These are phyloP conservation scores for Fusarium brachygibbosum DNA, from an alignment of 2,329 filamentous ascomycete species.

Conservation along the genomic window DNA sequence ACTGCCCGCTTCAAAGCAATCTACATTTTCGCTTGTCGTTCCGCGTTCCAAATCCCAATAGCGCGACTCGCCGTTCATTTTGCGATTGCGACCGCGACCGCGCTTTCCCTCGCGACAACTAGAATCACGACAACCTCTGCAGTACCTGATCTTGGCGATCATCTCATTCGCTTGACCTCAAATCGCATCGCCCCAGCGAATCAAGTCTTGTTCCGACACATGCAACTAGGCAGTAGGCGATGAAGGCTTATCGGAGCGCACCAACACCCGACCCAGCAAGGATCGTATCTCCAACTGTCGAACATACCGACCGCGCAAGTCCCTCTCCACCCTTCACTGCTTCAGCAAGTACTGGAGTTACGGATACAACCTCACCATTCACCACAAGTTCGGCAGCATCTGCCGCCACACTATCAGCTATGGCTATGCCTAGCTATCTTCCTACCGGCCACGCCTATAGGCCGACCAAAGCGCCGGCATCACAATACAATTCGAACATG, in stretches of 20 bases:
- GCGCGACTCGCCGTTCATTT: background rate
- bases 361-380: conserved; percentile 12
- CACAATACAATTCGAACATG: conserved; percentile 54
- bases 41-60: background rate
- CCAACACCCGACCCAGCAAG: conserved; percentile 44
- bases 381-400: conserved; percentile 9
- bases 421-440: conserved; percentile 62
- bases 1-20: background rate
- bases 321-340: conserved; percentile 50
- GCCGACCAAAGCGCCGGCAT: conserved; percentile 50
- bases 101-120: conserved; percentile 35
- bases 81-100: conserved; percentile 18
- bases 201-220: conserved; percentile 45
- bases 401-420: conserved; percentile 47
- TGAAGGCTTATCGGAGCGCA: conserved; percentile 43
- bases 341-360: conserved; percentile 27
- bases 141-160: conserved; percentile 39
- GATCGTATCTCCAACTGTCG: conserved; percentile 46
- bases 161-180: conserved; percentile 41
- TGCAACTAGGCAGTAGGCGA: conserved; percentile 50
- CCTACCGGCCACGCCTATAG: conserved; percentile 53
- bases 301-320: conserved; percentile 51
- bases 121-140: conserved; percentile 33
- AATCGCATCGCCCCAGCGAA: conserved; percentile 33
- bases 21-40: background rate